Evolutionary conservation across 495 filamentous ascomycete species (phyloP), one percentile per base, ranked within the genome.

Genomic region (Rhypophila decipiens): DNA sequence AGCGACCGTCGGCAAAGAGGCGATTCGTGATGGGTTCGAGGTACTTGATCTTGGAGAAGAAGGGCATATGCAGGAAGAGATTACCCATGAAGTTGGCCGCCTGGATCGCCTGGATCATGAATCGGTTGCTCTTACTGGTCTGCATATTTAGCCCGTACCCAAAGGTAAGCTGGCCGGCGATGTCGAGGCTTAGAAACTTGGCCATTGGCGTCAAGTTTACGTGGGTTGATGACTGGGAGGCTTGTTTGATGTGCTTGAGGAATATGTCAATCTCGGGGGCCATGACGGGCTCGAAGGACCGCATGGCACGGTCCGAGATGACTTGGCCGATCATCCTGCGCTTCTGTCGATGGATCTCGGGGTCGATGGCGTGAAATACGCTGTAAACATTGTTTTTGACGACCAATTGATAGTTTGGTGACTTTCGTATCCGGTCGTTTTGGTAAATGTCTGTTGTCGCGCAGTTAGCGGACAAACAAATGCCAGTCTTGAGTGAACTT

Each of bases 211-310:
- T 33, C 19, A 52, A 33, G 17, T 52, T 49, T 3, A 52, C 46
- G 13, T 7, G 27, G 7, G 7, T 13, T 7, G 27, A 31, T 7
- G 7, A 7, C 13, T 31, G 7, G 3, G 8, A n/a, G 27, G 29
- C 66, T 57, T 39, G 71, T 7, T 27, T 34, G 8, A 57, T 2
- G 15, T 54, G 38, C 21, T 24, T 9, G 12, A 59, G 12, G 13
- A 56, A 62, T 0, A 59, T 23, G 17, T 62, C 49, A 1, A 62
- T 39, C 23, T 62, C 42, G 2, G 46, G 35, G 0, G 40, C 4
- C 53, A 62, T 59, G 0, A 49, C 57, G 1, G 56, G 50, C 37
- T 59, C 59, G 15, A 62, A 62, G 3, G 11, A 19, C 1, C 53
- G 52, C 50, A 54, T 54, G 0, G 53, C 39, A 1, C 42, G 29